These are phyloP conservation scores for Ambrosiella cleistominuta DNA, from an alignment of 2,329 filamentous ascomycete genomes.

Conservation along the genomic window DNA sequence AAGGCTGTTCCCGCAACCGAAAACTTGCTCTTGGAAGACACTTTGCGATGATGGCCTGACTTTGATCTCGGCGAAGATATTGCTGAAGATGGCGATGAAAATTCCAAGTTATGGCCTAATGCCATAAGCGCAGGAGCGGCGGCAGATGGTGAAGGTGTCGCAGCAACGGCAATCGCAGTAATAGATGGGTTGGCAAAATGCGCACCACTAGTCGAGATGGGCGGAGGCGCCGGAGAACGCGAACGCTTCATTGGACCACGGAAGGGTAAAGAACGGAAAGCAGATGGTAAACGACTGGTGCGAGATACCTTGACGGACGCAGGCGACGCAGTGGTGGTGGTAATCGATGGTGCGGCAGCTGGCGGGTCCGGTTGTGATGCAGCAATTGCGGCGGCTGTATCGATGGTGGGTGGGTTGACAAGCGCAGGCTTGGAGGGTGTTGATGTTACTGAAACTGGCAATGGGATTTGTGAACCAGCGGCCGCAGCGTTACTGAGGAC, in stretches of 20 bases:
- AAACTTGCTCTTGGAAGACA: conserved; percentile 6
- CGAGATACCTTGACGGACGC: conserved; percentile 9
- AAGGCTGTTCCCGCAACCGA: background rate
- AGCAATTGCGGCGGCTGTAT: conserved; percentile 1
- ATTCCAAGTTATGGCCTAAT: background rate
- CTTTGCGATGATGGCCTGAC: background rate
- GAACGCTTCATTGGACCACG: conserved; percentile 30
- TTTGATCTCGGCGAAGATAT: background rate
- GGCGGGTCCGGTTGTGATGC: background rate
- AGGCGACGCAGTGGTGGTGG: conserved; percentile 7
- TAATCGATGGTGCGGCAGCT: background rate
- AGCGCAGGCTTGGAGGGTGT: background rate
- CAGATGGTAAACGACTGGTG: conserved; percentile 16
- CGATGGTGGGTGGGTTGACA: background rate
- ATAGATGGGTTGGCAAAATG: conserved; percentile 12
- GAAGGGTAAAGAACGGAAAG: conserved; percentile 29
- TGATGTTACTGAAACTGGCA: background rate
- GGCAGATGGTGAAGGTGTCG: conserved; percentile 8
- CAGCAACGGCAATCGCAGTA: conserved; percentile 13
- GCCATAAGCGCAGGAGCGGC: background rate
- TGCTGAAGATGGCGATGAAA: background rate
- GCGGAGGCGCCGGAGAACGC: conserved; percentile 24
- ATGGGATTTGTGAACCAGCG: background rate
- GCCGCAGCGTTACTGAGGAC: conserved; percentile 2
- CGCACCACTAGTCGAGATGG: conserved; percentile 15